Conservation (phyloP, 768 basidiomycete species). For the Crassisporium funariophilum region DNA sequence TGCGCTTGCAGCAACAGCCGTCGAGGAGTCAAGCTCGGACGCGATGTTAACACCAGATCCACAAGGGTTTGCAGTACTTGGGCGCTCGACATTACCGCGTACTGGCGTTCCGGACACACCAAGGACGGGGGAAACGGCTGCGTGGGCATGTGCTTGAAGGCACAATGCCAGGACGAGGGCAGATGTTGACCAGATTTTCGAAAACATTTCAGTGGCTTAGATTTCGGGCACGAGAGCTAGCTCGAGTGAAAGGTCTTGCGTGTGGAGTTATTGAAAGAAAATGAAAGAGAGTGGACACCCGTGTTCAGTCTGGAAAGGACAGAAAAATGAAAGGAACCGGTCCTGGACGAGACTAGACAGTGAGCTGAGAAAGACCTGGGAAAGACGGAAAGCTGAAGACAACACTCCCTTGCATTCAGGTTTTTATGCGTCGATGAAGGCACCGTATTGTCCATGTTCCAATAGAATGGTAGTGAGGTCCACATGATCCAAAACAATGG, state of each 20-base stretch:
- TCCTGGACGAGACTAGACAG: constrained; percentile 28
- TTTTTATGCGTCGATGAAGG: constrained; percentile 12
- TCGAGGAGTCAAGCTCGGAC: constrained; percentile 38
- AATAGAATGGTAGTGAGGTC: constrained; percentile 8
- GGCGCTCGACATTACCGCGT: constrained; percentile 36
- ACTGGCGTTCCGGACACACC: constrained; percentile 32
- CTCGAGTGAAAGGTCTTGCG: constrained; percentile 11
- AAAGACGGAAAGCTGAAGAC: constrained; percentile 13
- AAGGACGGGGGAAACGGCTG: constrained; percentile 44
- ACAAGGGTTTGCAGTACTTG: constrained; percentile 37
- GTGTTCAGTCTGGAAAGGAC: constrained; percentile 11
- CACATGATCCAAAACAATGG: constrained; percentile 22
- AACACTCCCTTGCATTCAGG: background rate
- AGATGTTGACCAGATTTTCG: constrained; percentile 29
- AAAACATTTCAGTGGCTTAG: constrained; percentile 25
- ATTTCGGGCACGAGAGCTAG: constrained; percentile 9
- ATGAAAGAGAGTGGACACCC: constrained; percentile 9
- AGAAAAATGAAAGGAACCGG: constrained; percentile 29
- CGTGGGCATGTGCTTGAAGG: constrained; percentile 43
- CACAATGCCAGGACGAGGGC: constrained; percentile 34
- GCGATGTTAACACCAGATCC: constrained; percentile 43
- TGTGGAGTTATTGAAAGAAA: constrained; percentile 17
- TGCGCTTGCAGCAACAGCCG: constrained; percentile 36
- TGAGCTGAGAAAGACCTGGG: constrained; percentile 21
- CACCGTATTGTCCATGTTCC: constrained; percentile 6